Evolutionary conservation across 441 rosid genomes (phyloP).

Genomic region (Aleurites moluccanus): DNA sequence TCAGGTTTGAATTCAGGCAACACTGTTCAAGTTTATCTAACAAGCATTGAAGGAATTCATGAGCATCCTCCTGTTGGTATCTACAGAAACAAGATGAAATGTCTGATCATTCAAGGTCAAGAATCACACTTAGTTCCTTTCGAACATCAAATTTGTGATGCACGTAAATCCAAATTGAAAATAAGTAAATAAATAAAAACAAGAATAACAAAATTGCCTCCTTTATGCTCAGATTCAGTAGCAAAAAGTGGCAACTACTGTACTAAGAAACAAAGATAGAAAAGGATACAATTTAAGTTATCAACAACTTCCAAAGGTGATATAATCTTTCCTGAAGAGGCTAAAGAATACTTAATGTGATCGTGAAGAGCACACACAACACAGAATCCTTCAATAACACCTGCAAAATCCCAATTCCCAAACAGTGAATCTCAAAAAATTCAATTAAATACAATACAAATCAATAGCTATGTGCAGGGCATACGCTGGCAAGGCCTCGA

Average conservation of each 20-base stretch:
- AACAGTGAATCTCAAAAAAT: slow-evolving; percentile 7
- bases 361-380: slow-evolving; percentile 43
- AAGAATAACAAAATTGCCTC: neutral
- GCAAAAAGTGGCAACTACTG: neutral
- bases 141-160: neutral
- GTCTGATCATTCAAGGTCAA: slow-evolving; percentile 43
- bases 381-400: slow-evolving; percentile 54
- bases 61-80: slow-evolving; percentile 85
- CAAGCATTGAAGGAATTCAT: slow-evolving; percentile 72
- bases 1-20: slow-evolving; percentile 38
- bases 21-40: slow-evolving; percentile 67
- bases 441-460: neutral
- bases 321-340: slow-evolving; percentile 41
- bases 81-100: slow-evolving; percentile 56
- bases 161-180: neutral
- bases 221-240: neutral
- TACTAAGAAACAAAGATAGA: neutral
- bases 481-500: slow-evolving; percentile 48
- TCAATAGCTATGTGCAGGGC: neutral
- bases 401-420: slow-evolving; percentile 36
- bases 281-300: slow-evolving; percentile 74
- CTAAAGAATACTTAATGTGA: slow-evolving; percentile 54
- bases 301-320: slow-evolving; percentile 50
- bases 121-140: slow-evolving; percentile 20
- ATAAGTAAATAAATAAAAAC: neutral